Evolutionary conservation across 2,329 filamentous ascomycete species (phyloP).

Genomic region (Colletotrichum australisinense): DNA sequence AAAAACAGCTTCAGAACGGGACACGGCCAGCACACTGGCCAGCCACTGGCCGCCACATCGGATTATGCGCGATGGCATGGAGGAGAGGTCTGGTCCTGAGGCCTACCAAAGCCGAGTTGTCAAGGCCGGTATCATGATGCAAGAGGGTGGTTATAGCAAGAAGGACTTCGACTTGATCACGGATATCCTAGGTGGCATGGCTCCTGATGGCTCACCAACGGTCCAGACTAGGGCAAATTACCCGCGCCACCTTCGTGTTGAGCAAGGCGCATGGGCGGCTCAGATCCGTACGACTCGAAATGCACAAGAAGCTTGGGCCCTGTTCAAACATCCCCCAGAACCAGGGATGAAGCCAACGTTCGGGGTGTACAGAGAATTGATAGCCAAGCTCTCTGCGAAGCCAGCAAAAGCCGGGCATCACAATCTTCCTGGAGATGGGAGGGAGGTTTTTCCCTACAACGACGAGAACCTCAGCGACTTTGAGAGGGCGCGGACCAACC

Average conservation of each 20-base stretch:
- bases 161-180: constrained; percentile 59
- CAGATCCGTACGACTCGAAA: constrained; percentile 70
- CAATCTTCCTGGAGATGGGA: constrained; percentile 39
- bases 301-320: constrained; percentile 69
- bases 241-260: neutral
- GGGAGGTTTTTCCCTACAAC: constrained; percentile 47
- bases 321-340: constrained; percentile 53
- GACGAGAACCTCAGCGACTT: constrained; percentile 69
- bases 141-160: constrained; percentile 66
- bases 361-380: constrained; percentile 69
- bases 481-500: constrained; percentile 70
- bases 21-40: constrained; percentile 59
- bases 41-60: constrained; percentile 72
- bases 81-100: constrained; percentile 62
- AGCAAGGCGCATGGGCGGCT: constrained; percentile 60
- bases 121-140: constrained; percentile 64
- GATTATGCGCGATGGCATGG: constrained; percentile 67
- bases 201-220: constrained; percentile 63
- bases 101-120: constrained; percentile 66
- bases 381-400: constrained; percentile 63
- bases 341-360: constrained; percentile 48
- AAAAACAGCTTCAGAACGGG: constrained; percentile 63
- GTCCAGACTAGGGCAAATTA: constrained; percentile 57
- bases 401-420: constrained; percentile 38
- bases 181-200: constrained; percentile 64